A percentile compares a stretch with the other conserved stretches of the same genome.
phyloP scores from a whole-genome alignment of 768 basidiomycete species.

The Rhodotorula babjevae region DNA sequence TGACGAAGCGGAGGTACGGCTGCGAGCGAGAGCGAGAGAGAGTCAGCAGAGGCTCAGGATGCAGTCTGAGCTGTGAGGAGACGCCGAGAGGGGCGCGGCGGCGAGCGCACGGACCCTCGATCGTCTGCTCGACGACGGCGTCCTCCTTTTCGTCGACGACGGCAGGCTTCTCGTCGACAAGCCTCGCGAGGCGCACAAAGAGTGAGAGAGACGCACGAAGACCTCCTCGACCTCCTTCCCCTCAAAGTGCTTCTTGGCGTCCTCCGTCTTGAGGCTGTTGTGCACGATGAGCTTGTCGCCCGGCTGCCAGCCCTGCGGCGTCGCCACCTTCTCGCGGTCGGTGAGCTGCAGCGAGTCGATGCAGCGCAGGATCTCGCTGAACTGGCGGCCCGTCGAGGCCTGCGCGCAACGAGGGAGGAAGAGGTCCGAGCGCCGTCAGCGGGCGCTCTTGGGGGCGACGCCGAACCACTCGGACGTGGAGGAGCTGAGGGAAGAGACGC shows the following conservation, averaged over 20 bases:
- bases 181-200: no score
- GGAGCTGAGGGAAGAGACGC: not conserved
- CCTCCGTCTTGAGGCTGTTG: constrained; percentile 58
- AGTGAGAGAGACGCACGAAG: constrained; percentile 39
- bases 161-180: no score
- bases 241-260: constrained; percentile 80
- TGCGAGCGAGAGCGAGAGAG: not conserved
- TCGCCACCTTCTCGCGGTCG: constrained; percentile 48
- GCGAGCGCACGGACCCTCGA: not conserved
- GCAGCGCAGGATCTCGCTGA: constrained; percentile 68
- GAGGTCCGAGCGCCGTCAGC: no score
- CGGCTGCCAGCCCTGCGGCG: constrained; percentile 70
- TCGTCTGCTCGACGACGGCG: no score
- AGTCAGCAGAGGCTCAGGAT: not conserved
- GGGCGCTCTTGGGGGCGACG: no score
- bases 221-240: constrained; percentile 67
- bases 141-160: no score
- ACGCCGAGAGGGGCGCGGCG: not conserved
- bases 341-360: constrained; percentile 90
- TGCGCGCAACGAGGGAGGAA: not conserved
- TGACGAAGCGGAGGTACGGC: constrained; percentile 67
- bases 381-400: constrained; percentile 91
- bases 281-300: constrained; percentile 86
- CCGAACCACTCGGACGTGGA: no score
- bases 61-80: not conserved